These are phyloP conservation scores for Ilyonectria destructans DNA, from an alignment of 2,329 filamentous ascomycete genomes.

Conservation along the genomic window DNA sequence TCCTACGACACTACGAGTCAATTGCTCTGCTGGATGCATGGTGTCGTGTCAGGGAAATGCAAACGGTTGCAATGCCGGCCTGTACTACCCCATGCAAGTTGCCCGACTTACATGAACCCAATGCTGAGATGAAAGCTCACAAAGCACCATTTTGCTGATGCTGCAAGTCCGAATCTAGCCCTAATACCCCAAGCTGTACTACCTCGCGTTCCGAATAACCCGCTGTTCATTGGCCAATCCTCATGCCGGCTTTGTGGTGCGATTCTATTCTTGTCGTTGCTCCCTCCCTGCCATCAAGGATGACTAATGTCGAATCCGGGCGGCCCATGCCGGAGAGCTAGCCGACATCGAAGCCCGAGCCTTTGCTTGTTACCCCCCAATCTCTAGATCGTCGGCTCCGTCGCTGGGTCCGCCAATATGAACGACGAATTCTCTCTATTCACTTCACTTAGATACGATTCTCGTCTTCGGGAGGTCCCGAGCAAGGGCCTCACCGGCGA, in stretches of 20 bases:
- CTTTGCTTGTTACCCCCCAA: not conserved
- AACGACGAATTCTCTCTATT: conserved; percentile 73
- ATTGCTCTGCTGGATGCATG: conserved; percentile 4
- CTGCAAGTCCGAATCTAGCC: not conserved
- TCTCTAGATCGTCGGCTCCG: conserved; percentile 2
- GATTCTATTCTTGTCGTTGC: not conserved
- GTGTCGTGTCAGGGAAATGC: not conserved
- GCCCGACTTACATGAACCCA: not conserved
- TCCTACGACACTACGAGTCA: not conserved
- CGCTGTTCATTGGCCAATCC: not conserved
- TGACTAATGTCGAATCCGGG: conserved; percentile 27
- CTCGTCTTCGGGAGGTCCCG: conserved; percentile 64
- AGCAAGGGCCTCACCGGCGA: conserved; percentile 57
- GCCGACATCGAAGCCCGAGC: conserved; percentile 19
- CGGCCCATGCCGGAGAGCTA: conserved; percentile 16
- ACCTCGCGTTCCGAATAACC: not conserved
- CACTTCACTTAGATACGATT: conserved; percentile 82
- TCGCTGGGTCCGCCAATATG: conserved; percentile 47
- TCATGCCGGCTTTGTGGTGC: not conserved
- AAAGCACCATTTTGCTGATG: not conserved
- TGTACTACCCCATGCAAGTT: not conserved
- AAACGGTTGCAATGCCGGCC: not conserved
- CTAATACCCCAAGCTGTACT: not conserved
- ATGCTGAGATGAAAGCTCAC: not conserved
- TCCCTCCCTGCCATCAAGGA: not conserved